Evolutionary conservation across 2,329 filamentous ascomycete species (phyloP).

Genomic region (Sphaerulina populicola): DNA sequence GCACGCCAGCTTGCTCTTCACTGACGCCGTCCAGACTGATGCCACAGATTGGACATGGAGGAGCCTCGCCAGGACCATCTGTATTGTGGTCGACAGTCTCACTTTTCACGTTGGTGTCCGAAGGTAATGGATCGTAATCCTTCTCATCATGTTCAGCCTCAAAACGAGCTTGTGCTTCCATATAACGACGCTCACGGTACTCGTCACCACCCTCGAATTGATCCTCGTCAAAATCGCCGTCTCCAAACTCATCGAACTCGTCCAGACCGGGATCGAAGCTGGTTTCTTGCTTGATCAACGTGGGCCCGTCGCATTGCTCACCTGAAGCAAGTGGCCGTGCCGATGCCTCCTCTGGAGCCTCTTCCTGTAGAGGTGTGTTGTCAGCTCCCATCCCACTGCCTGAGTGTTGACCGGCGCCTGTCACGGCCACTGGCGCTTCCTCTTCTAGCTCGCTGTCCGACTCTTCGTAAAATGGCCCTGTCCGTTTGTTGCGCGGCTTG

Average conservation of each 20-base stretch:
- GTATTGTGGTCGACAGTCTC: neutral
- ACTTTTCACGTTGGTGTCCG: conserved; percentile 12
- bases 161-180: conserved; percentile 59
- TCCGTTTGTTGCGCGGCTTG: neutral
- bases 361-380: conserved; percentile 11
- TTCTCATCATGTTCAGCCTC: conserved; percentile 47
- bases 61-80: conserved; percentile 25
- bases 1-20: conserved; percentile 61
- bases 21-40: conserved; percentile 49
- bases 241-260: conserved; percentile 45
- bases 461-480: conserved; percentile 62
- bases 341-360: neutral
- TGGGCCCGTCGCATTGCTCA: conserved; percentile 7
- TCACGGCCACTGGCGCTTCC: conserved; percentile 23
- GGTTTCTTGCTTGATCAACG: conserved; percentile 43
- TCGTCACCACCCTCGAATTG: conserved; percentile 49
- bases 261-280: conserved; percentile 41
- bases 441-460: conserved; percentile 52
- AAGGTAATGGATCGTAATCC: conserved; percentile 24
- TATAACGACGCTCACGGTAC: conserved; percentile 51
- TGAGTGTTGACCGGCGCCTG: conserved; percentile 12
- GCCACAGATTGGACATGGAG: conserved; percentile 70
- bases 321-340: neutral
- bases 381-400: conserved; percentile 10
- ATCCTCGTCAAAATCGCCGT: conserved; percentile 53